Percentiles rank a stretch among this genome's conserved stretches.
Conservation (phyloP, 2,329 filamentous ascomycete genomes). For the Zelopaecilomyces penicillatus region DNA sequence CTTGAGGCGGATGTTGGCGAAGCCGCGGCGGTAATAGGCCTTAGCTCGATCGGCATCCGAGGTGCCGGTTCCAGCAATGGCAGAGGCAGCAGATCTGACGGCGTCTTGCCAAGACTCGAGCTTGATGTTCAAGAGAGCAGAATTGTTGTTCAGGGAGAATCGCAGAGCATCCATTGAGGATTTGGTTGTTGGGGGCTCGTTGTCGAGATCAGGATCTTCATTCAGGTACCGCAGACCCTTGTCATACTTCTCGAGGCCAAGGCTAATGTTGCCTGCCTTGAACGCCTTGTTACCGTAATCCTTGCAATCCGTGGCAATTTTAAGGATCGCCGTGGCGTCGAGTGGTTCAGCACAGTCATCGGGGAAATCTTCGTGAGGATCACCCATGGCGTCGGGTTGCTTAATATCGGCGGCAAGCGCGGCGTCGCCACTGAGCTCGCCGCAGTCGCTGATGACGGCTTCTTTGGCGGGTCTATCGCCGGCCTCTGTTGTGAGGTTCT, state of each 20-base stretch:
- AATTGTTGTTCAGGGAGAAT: slow-evolving; percentile 82
- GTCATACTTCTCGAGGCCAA: slow-evolving; percentile 85
- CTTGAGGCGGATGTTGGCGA: slow-evolving; percentile 67
- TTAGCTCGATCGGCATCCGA: slow-evolving; percentile 78
- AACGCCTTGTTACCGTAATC: slow-evolving; percentile 88
- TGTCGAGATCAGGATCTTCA: slow-evolving; percentile 69
- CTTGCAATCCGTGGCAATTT: slow-evolving; percentile 80
- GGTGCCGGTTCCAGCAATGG: slow-evolving; percentile 58
- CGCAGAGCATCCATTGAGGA: slow-evolving; percentile 63
- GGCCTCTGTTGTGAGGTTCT: slow-evolving; percentile 67
- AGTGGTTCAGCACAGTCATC: slow-evolving; percentile 66
- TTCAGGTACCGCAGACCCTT: slow-evolving; percentile 87
- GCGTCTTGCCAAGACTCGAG: slow-evolving; percentile 63
- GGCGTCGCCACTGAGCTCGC: slow-evolving; percentile 67
- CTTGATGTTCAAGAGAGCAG: slow-evolving; percentile 79
- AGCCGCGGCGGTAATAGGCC: slow-evolving; percentile 74
- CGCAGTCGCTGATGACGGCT: slow-evolving; percentile 72
- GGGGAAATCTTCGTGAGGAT: slow-evolving; percentile 91
- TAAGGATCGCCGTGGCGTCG: slow-evolving; percentile 58
- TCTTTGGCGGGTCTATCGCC: slow-evolving; percentile 72
- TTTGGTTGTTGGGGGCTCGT: slow-evolving; percentile 61
- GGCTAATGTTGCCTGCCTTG: slow-evolving; percentile 62
- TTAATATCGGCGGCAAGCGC: slow-evolving; percentile 60
- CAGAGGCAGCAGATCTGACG: slow-evolving; percentile 60
- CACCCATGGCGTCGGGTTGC: slow-evolving; percentile 70